Base-by-base conservation (phyloP, 495 filamentous ascomycete genomes). In the Opeltia flavorubescens region DNA sequence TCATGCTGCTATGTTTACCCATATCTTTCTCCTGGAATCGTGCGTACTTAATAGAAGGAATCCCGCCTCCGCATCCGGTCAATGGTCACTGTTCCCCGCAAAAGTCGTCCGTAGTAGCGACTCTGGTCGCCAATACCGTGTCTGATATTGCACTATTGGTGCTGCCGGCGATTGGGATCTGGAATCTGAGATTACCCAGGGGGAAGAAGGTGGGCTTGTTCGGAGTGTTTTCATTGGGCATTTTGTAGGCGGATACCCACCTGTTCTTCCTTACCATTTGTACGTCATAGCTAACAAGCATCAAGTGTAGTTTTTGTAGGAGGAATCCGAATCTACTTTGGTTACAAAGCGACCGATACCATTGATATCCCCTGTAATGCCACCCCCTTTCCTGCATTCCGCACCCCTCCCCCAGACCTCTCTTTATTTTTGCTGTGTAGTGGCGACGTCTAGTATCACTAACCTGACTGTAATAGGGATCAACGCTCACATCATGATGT, bases 401-500 rank as follows among this genome's bases (percentile, higher is more conserved):
- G n/a, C n/a, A n/a, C n/a, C n/a, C n/a, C n/a, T n/a, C n/a, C n/a
- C n/a, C n/a, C n/a, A n/a, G n/a, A n/a, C n/a, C n/a, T n/a, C n/a
- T 31, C 29, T 31, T 6, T 6, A 31, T 13, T 31, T 6, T 13
- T 13, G 6, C 29, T 31, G 29, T 6, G 6, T 13, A 34, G 3
- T 15, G 2, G 33, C 13, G 27, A 24, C 8, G 17, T 46, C 24
- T 15, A 8, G 8, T 46, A 5, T 3, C 6, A 46, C 5, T 4
- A 26, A 23, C 24, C 7, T 12, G 11, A 5, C 17, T 5, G 3
- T 2, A 12, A 17, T 33, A 68, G 66, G 65, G 53, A 70, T 79
- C 51, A 78, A 77, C 53, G 70, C 76, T 27, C 68, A 67, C 33
- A 69, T 70, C 1, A 72, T 75, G 0, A 68, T 66, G 47, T 79